Evolutionary conservation across 352 stramenopile species (phyloP).

Genomic region (Thalassiosira mediterranea): DNA sequence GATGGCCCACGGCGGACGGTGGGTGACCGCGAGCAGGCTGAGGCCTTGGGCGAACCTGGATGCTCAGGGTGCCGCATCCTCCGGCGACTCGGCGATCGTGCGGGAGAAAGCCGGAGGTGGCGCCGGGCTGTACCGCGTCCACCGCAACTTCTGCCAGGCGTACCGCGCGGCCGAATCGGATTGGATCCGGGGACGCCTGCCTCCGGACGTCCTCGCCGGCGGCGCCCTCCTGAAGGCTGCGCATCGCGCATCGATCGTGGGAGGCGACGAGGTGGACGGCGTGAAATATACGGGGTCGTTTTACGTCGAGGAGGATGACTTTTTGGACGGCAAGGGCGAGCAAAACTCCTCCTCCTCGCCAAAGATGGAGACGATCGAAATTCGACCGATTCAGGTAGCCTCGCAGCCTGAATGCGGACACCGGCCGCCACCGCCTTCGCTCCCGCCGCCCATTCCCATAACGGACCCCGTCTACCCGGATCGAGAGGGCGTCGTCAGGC

Average conservation of each 20-base stretch:
- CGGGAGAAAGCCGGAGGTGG: background rate
- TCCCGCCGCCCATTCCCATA: constrained; percentile 24
- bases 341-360: background rate
- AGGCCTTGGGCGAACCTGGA: constrained; percentile 41
- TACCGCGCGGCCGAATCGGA: constrained; percentile 36
- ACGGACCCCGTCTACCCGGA: constrained; percentile 15
- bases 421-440: background rate
- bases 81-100: background rate
- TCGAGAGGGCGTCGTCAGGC: constrained; percentile 16
- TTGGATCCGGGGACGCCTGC: constrained; percentile 33
- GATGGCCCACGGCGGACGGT: constrained; percentile 33
- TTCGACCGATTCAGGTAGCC: background rate
- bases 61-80: constrained; percentile 4
- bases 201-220: constrained; percentile 8
- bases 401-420: too few species aligned
- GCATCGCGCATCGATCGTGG: constrained; percentile 34
- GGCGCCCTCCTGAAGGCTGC: constrained; percentile 28
- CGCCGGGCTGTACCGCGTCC: constrained; percentile 9
- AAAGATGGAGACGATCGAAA: background rate
- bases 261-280: constrained; percentile 28
- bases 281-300: constrained; percentile 33
- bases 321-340: background rate
- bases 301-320: background rate
- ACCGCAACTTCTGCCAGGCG: constrained; percentile 34
- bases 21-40: constrained; percentile 27